phyloP scores from a whole-genome alignment of 75 land plant genomes.

The Larix kaempferi region DNA sequence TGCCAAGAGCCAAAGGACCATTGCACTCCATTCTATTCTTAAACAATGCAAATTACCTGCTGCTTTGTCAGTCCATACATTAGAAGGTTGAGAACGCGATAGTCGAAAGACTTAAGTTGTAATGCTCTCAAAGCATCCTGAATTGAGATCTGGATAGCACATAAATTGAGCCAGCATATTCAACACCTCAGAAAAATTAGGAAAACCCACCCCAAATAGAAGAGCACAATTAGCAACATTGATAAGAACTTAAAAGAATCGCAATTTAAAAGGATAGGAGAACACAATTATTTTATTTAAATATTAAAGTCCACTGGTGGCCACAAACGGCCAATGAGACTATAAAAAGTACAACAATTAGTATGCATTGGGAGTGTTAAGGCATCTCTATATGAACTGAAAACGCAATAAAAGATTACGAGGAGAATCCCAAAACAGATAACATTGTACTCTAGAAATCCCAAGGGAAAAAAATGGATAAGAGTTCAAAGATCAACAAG shows the following conservation, averaged over 20 bases:
- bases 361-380: no score
- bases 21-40: not conserved
- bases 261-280: not conserved
- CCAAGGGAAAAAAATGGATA: no score
- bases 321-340: no score
- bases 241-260: not conserved
- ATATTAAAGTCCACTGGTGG: no score
- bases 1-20: not conserved
- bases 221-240: not conserved
- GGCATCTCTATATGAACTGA: no score
- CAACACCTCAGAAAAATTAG: not conserved
- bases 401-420: no score
- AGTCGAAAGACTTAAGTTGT: constrained; percentile 91
- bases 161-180: not conserved
- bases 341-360: no score
- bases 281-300: no score
- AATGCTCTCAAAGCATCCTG: constrained; percentile 83
- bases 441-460: no score
- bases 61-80: constrained; percentile 63
- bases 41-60: constrained; percentile 38
- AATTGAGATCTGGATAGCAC: constrained; percentile 34
- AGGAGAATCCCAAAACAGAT: no score
- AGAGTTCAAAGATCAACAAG: no score
- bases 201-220: not conserved
- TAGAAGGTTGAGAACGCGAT: constrained; percentile 86